Conservation (phyloP, 805 yeast species). For the Saccharomycopsis javanensis region DNA sequence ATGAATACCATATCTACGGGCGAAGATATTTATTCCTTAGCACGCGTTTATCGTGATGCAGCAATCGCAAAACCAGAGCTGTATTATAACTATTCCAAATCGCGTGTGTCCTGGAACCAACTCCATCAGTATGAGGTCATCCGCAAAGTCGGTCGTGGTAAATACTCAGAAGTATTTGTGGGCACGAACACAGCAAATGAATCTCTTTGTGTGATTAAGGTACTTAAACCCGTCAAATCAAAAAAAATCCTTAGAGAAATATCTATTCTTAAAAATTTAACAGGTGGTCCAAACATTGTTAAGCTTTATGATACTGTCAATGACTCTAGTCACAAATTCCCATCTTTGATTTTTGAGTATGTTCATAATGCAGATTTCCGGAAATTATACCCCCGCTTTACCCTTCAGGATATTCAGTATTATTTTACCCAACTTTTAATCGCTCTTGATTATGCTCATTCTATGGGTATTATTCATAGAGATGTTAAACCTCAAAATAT, state of each 20-base stretch:
- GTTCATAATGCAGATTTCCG: slow-evolving; percentile 80
- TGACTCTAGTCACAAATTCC: slow-evolving; percentile 71
- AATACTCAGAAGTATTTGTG: slow-evolving; percentile 89
- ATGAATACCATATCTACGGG: slow-evolving; percentile 20
- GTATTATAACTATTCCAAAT: slow-evolving; percentile 57
- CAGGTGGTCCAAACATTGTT: slow-evolving; percentile 77
- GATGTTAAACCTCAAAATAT: slow-evolving; percentile 95
- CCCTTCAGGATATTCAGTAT: slow-evolving; percentile 66
- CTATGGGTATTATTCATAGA: slow-evolving; percentile 93
- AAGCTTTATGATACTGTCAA: slow-evolving; percentile 71
- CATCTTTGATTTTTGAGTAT: slow-evolving; percentile 79
- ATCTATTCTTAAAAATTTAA: slow-evolving; percentile 72
- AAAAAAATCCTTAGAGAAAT: slow-evolving; percentile 88
- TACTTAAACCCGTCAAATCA: slow-evolving; percentile 84
- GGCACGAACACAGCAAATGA: slow-evolving; percentile 63
- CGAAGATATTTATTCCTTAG: slow-evolving; percentile 39
- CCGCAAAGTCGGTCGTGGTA: slow-evolving; percentile 82
- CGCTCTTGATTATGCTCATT: slow-evolving; percentile 84
- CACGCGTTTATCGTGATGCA: slow-evolving; percentile 77
- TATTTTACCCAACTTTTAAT: slow-evolving; percentile 73
- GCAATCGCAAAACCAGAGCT: slow-evolving; percentile 64
- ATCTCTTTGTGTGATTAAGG: slow-evolving; percentile 71
- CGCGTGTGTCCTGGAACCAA: slow-evolving; percentile 25
- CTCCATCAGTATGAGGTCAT: slow-evolving; percentile 62
- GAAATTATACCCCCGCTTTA: slow-evolving; percentile 66